phyloP scores from a whole-genome alignment of 768 basidiomycete genomes.

The Cyclocybe cylindracea region DNA sequence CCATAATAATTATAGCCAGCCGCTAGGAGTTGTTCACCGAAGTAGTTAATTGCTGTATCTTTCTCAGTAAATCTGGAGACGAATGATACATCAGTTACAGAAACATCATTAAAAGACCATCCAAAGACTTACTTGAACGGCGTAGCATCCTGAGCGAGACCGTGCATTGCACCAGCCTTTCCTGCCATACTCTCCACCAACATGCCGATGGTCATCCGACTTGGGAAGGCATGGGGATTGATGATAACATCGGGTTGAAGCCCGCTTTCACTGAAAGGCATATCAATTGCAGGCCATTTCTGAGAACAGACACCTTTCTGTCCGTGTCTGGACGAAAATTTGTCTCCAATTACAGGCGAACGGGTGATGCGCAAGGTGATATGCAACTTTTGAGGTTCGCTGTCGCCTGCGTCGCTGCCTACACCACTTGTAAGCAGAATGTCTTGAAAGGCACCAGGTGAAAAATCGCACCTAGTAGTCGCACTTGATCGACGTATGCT shows the following conservation, averaged over 20 bases:
- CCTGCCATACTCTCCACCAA: conserved; percentile 99
- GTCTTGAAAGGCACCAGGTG: neutral
- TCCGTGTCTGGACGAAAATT: conserved; percentile 98
- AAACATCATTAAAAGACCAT: conserved; percentile 3
- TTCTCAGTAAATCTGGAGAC: conserved; percentile 83
- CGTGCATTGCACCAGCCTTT: conserved; percentile 99
- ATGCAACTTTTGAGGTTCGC: conserved; percentile 89
- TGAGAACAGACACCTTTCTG: conserved; percentile 99
- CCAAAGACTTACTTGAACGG: conserved; percentile 81
- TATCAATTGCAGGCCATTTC: conserved; percentile 97
- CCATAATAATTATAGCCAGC: conserved; percentile 99
- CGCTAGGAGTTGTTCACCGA: conserved; percentile 90
- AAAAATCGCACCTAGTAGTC: conserved; percentile 70
- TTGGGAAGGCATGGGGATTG: conserved; percentile 99
- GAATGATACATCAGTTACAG: conserved; percentile 10
- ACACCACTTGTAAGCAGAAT: conserved; percentile 6
- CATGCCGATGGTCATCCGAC: conserved; percentile 99
- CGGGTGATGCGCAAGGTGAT: conserved; percentile 92
- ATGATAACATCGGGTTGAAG: conserved; percentile 99
- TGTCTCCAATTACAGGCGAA: conserved; percentile 97
- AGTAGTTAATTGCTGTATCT: conserved; percentile 97
- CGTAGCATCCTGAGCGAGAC: conserved; percentile 96
- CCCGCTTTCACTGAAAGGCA: conserved; percentile 99
- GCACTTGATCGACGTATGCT: conserved; percentile 88
- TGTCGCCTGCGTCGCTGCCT: conserved; percentile 88